phyloP scores from a whole-genome alignment of 2,329 filamentous ascomycete genomes.

The Cladosporium sp. region DNA sequence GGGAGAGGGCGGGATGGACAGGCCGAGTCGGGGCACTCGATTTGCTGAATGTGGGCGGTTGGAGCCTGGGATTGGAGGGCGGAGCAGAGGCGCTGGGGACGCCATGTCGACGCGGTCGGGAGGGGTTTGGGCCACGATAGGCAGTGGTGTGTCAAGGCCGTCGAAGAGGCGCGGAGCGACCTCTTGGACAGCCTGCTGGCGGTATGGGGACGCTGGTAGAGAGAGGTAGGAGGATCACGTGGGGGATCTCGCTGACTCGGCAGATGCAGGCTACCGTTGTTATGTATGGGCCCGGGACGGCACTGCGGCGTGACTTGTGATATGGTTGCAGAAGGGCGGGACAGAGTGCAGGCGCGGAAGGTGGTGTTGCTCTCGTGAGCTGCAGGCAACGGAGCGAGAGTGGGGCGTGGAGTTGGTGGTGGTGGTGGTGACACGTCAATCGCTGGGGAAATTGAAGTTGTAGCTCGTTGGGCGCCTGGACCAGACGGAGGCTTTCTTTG shows the following conservation, averaged over 20 bases:
- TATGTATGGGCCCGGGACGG: too few relatives aligned
- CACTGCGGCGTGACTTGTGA: too few relatives aligned
- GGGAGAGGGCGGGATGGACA: conserved; percentile 84
- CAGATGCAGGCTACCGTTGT: too few relatives aligned
- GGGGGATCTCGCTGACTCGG: too few relatives aligned
- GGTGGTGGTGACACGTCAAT: background rate
- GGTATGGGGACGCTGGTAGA: background rate
- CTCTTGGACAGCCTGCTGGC: conserved; percentile 24
- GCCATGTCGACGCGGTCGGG: conserved; percentile 52
- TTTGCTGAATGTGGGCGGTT: conserved; percentile 36
- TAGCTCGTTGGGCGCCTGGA: too few relatives aligned
- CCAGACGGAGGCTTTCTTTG: too few relatives aligned
- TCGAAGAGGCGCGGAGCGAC: conserved; percentile 23
- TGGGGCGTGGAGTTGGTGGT: background rate
- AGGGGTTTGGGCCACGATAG: conserved; percentile 28
- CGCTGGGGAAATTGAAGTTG: too few relatives aligned
- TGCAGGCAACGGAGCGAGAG: conserved; percentile 5
- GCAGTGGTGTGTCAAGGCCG: conserved; percentile 18
- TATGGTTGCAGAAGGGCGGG: background rate
- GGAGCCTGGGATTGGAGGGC: conserved; percentile 71
- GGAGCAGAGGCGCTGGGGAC: conserved; percentile 71
- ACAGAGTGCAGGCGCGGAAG: background rate
- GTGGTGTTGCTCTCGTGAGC: conserved; percentile 7
- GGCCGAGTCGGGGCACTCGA: conserved; percentile 65
- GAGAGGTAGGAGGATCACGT: background rate